A percentile compares a stretch with the other conserved stretches of the same genome.
Evolutionary conservation across 208 protist species (phyloP).

Genomic region (Leishmania gerbilli): DNA sequence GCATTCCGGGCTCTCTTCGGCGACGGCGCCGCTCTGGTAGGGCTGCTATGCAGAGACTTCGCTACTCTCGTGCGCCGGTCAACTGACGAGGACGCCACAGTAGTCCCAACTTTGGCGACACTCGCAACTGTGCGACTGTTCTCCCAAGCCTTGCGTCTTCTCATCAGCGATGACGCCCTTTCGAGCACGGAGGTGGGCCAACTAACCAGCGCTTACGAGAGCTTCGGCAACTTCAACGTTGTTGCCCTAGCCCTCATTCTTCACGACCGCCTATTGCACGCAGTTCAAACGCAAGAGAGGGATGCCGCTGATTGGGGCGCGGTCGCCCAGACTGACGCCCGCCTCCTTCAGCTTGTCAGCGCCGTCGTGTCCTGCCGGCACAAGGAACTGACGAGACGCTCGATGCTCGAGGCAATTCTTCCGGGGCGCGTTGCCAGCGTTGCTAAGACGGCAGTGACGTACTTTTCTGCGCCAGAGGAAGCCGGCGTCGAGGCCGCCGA

Average conservation of each 20-base stretch:
- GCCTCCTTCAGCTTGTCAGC: slow-evolving; percentile 24
- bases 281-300: not conserved
- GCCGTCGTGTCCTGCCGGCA: slow-evolving; percentile 30
- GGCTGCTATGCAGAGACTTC: slow-evolving; percentile 35
- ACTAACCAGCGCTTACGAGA: slow-evolving; percentile 34
- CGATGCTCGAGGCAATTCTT: slow-evolving; percentile 30
- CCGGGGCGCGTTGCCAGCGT: slow-evolving; percentile 23
- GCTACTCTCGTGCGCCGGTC: slow-evolving; percentile 4
- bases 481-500: slow-evolving; percentile 27
- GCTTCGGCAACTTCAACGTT: slow-evolving; percentile 30
- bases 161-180: slow-evolving; percentile 19
- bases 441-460: slow-evolving; percentile 20
- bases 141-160: slow-evolving; percentile 16
- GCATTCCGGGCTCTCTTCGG: slow-evolving; percentile 45
- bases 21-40: slow-evolving; percentile 35
- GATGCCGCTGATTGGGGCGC: not conserved
- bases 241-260: slow-evolving; percentile 29
- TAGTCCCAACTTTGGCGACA: not conserved
- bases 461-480: slow-evolving; percentile 19
- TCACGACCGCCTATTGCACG: slow-evolving; percentile 27
- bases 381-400: slow-evolving; percentile 34
- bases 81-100: slow-evolving; percentile 2
- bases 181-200: slow-evolving; percentile 21
- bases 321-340: slow-evolving; percentile 15
- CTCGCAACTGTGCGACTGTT: slow-evolving; percentile 28